Evolutionary conservation across 352 stramenopile genomes (phyloP).

Genomic region (Globisporangium polare): DNA sequence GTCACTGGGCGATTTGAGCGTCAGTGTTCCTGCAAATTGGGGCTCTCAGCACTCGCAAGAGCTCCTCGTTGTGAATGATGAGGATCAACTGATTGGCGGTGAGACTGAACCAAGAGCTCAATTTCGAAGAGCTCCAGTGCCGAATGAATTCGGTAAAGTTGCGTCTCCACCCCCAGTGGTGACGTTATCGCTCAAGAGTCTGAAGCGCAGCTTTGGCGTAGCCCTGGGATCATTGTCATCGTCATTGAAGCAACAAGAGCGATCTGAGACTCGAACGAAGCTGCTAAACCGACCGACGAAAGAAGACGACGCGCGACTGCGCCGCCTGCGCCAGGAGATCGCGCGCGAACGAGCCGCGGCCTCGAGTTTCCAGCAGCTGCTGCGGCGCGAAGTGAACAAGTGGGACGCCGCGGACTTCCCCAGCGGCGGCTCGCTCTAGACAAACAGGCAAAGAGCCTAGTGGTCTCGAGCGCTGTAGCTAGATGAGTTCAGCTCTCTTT

Average conservation of each 20-base stretch:
- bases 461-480: background rate
- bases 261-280: background rate
- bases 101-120: background rate
- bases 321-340: constrained; percentile 50
- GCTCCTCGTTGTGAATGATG: constrained; percentile 2
- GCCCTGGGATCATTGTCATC: background rate
- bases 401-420: constrained; percentile 21
- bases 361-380: constrained; percentile 54
- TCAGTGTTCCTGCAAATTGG: constrained; percentile 39
- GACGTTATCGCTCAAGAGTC: constrained; percentile 24
- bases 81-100: background rate
- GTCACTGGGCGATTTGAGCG: constrained; percentile 37
- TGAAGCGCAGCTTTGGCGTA: constrained; percentile 37
- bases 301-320: constrained; percentile 17
- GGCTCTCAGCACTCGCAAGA: constrained; percentile 13
- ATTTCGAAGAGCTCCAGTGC: background rate
- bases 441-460: background rate
- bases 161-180: background rate
- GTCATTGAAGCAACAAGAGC: background rate
- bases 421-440: background rate
- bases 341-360: constrained; percentile 41
- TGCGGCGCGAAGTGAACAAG: constrained; percentile 45
- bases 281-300: background rate
- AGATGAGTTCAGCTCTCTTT: too few species aligned
- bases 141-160: background rate